phyloP scores from a whole-genome alignment of 2,329 filamentous ascomycete species.

The Penicillium frequentans region DNA sequence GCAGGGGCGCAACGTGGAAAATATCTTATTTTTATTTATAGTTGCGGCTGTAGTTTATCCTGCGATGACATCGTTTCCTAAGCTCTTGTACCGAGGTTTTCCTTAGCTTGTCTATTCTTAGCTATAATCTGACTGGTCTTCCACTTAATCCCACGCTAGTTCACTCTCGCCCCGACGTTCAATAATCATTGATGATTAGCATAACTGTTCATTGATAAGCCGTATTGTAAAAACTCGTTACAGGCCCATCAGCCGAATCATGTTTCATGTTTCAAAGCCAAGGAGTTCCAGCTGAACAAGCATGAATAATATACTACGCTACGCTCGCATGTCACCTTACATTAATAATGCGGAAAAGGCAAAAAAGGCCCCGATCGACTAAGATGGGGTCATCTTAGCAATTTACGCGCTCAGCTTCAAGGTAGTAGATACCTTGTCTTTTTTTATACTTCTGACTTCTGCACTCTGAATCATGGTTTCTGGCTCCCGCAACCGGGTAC shows the following conservation, averaged over 20 bases:
- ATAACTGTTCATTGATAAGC: background rate
- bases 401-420: background rate
- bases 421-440: background rate
- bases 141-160: background rate
- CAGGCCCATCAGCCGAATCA: background rate
- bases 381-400: slow-evolving; percentile 1
- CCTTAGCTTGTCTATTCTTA: slow-evolving; percentile 8
- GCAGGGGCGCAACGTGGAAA: slow-evolving; percentile 17
- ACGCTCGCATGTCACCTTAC: background rate
- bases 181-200: background rate
- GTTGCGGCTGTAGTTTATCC: background rate
- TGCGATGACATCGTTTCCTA: background rate
- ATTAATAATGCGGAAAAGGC: background rate
- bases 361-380: background rate
- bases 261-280: slow-evolving; percentile 1
- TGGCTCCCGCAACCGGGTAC: background rate
- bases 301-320: background rate
- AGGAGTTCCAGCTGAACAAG: background rate
- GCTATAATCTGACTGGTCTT: slow-evolving; percentile 1
- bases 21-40: slow-evolving; percentile 20
- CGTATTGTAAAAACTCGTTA: background rate
- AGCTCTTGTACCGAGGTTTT: background rate
- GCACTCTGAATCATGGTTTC: background rate
- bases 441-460: background rate
- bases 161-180: background rate